These are phyloP conservation scores for Laetiporus sulphureus DNA, from an alignment of 1,284 basidiomycete species.

Conservation along the genomic window DNA sequence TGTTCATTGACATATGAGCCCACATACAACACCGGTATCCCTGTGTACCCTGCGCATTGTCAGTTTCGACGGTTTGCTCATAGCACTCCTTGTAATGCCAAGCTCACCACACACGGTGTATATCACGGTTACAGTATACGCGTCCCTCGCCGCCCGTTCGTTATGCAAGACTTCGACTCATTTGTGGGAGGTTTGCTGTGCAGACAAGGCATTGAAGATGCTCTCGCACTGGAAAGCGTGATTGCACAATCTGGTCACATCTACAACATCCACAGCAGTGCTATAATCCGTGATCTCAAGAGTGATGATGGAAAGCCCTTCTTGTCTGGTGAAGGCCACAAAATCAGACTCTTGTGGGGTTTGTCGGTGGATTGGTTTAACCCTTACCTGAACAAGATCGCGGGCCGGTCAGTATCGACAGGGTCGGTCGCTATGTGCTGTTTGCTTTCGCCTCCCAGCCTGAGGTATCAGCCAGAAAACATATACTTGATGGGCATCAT, in stretches of 20 bases:
- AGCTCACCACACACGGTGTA: too few relatives aligned
- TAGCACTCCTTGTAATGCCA: too few relatives aligned
- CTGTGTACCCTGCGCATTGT: too few relatives aligned
- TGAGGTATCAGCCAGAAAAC: constrained; percentile 22
- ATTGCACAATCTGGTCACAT: not conserved
- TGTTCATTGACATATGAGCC: too few relatives aligned
- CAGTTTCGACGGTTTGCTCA: too few relatives aligned
- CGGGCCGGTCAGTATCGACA: not conserved
- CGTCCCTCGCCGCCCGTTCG: too few relatives aligned
- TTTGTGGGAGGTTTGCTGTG: not conserved
- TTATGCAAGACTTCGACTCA: not conserved
- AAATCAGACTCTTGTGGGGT: not conserved
- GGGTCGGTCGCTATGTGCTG: constrained; percentile 17
- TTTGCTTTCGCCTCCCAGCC: constrained; percentile 22
- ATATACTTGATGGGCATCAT: constrained; percentile 27
- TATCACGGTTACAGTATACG: too few relatives aligned
- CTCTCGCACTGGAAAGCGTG: not conserved
- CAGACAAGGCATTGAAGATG: not conserved
- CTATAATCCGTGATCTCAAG: not conserved
- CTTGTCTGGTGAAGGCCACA: not conserved
- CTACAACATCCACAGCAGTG: not conserved
- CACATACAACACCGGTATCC: too few relatives aligned
- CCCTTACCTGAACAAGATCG: not conserved
- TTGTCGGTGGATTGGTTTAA: not conserved
- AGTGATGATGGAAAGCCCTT: not conserved